These are phyloP conservation scores for Candida insectorum DNA, from an alignment of 805 yeast genomes.

Conservation along the genomic window DNA sequence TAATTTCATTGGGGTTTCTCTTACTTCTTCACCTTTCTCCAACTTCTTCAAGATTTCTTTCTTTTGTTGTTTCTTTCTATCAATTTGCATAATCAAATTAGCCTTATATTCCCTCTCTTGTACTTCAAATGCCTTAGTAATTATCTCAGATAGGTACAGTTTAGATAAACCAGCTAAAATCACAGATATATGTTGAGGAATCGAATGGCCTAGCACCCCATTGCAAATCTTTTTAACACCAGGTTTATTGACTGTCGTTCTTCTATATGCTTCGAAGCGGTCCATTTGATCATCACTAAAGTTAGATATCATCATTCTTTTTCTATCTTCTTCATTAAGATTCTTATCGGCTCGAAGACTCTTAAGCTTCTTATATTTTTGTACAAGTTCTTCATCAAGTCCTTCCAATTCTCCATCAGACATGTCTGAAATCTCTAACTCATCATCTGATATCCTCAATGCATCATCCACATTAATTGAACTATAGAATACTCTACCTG, in stretches of 20 bases:
- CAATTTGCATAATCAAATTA: constrained; percentile 31
- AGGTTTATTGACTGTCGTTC: constrained; percentile 59
- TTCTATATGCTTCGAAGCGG: constrained; percentile 79
- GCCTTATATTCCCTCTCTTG: constrained; percentile 55
- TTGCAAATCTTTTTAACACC: constrained; percentile 81
- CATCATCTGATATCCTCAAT: constrained; percentile 20
- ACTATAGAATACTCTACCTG: constrained; percentile 40
- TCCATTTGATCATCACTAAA: constrained; percentile 82
- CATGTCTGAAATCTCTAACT: constrained; percentile 12
- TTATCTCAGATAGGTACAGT: constrained; percentile 84
- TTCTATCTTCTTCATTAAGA: constrained; percentile 50
- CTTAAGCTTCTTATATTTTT: constrained; percentile 25
- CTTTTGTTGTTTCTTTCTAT: constrained; percentile 36
- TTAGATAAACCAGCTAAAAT: constrained; percentile 84
- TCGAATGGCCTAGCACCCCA: constrained; percentile 72
- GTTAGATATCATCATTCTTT: constrained; percentile 62
- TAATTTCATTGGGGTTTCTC: constrained; percentile 17
- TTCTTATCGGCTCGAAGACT: constrained; percentile 27
- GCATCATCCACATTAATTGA: constrained; percentile 16
- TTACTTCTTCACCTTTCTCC: constrained; percentile 34
- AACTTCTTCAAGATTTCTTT: constrained; percentile 28
- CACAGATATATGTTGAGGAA: constrained; percentile 75
- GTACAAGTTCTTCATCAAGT: constrained; percentile 33
- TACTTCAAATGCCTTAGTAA: constrained; percentile 74
- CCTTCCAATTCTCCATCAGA: constrained; percentile 15